Conservation (phyloP, 495 filamentous ascomycete genomes). For the Aspergillus ellipticus region DNA sequence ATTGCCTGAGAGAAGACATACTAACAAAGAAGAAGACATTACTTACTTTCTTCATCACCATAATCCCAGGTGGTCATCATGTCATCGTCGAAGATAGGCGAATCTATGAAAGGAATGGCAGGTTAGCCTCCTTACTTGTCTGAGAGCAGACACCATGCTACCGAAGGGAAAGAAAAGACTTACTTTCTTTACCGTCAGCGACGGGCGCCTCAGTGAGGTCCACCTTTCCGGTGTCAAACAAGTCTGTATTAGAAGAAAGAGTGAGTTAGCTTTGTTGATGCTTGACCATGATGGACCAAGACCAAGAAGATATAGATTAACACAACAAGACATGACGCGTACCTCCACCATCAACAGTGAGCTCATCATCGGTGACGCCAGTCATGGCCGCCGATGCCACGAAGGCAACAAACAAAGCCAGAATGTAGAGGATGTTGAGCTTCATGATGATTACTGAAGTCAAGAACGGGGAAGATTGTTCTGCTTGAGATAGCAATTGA, state of each 20-base stretch:
- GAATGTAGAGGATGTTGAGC: neutral
- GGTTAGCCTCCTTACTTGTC: too few species aligned
- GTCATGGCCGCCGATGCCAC: neutral
- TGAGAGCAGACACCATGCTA: too few species aligned
- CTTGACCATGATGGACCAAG: too few species aligned
- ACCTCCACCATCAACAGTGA: neutral
- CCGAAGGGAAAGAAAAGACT: neutral
- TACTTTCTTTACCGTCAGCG: too few species aligned
- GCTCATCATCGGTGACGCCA: neutral
- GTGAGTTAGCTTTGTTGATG: too few species aligned
- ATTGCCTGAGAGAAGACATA: neutral
- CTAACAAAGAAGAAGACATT: neutral
- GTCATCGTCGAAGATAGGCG: too few species aligned
- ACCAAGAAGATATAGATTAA: too few species aligned
- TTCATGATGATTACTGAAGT: neutral
- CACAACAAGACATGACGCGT: neutral
- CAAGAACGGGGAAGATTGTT: neutral
- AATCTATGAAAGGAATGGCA: too few species aligned
- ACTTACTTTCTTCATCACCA: neutral
- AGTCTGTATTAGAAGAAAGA: too few species aligned
- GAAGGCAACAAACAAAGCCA: neutral
- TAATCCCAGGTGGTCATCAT: too few species aligned
- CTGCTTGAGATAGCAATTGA: neutral
- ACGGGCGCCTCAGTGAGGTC: too few species aligned
- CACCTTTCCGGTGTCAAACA: too few species aligned